These are phyloP conservation scores for Pisolithus thermaeus DNA, from an alignment of 1,284 basidiomycete species.

Conservation along the genomic window DNA sequence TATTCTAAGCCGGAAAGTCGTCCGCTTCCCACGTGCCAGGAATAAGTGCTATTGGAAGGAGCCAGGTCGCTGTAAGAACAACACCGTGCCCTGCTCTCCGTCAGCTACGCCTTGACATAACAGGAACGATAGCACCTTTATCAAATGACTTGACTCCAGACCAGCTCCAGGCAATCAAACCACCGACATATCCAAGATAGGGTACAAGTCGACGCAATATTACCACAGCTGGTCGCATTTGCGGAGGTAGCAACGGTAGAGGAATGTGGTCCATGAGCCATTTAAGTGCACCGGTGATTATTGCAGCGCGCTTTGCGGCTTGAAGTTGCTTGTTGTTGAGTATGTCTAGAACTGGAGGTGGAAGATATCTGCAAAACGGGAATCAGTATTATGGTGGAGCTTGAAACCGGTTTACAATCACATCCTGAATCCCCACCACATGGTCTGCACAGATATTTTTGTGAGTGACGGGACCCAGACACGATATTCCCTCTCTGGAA, in stretches of 20 bases:
- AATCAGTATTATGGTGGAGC: constrained; percentile 3
- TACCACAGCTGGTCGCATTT: constrained; percentile 48
- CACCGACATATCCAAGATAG: constrained; percentile 66
- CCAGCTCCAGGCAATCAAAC: constrained; percentile 80
- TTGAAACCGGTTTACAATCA: constrained; percentile 34
- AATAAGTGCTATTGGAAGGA: constrained; percentile 59
- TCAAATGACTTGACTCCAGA: constrained; percentile 64
- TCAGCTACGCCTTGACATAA: constrained; percentile 4
- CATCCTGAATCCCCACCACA: constrained; percentile 80
- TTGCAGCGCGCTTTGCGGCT: constrained; percentile 64
- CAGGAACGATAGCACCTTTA: constrained; percentile 37
- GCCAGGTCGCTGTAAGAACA: constrained; percentile 61
- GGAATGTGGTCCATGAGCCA: constrained; percentile 61
- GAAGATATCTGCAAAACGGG: constrained; percentile 44
- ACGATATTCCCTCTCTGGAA: constrained; percentile 31
- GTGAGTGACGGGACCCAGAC: constrained; percentile 70
- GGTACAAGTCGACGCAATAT: constrained; percentile 62
- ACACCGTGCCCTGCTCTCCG: constrained; percentile 50
- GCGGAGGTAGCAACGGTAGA: constrained; percentile 49
- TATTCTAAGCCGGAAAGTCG: constrained; percentile 27
- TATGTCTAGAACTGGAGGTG: constrained; percentile 60
- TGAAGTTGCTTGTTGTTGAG: constrained; percentile 60
- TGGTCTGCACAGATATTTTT: constrained; percentile 62
- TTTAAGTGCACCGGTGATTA: constrained; percentile 66
- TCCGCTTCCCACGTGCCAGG: constrained; percentile 53